Evolutionary conservation across 441 rosid genomes (phyloP).

Genomic region (Kokia cookei): DNA sequence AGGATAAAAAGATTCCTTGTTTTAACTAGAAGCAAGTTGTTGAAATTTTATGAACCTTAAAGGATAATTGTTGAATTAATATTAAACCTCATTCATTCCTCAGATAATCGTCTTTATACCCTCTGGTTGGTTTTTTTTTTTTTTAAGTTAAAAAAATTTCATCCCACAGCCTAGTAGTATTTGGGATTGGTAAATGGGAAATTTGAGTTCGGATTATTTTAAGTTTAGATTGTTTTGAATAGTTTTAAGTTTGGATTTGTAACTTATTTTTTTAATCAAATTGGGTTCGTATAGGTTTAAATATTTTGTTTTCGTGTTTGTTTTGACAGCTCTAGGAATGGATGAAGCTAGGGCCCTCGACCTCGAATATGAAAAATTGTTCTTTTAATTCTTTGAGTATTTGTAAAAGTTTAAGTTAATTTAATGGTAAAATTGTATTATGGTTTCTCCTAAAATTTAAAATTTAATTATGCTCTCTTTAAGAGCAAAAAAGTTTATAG

Average conservation of each 20-base stretch:
- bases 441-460: no score
- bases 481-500: no score
- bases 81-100: not conserved
- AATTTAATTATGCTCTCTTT: no score
- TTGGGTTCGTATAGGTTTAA: not conserved
- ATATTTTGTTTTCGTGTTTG: no score
- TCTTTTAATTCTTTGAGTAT: no score
- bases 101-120: not conserved
- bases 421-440: no score
- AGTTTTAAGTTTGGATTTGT: not conserved
- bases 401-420: no score
- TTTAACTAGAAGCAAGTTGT: not conserved
- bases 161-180: not conserved
- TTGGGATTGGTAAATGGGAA: not conserved
- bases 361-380: no score
- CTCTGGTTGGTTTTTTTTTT: not conserved
- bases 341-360: no score
- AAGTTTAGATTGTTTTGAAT: not conserved
- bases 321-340: no score
- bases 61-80: slow-evolving; percentile 4
- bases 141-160: not conserved
- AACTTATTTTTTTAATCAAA: no score
- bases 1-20: slow-evolving; percentile 7
- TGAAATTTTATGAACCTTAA: not conserved
- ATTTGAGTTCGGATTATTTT: not conserved